A percentile compares a stretch with the other conserved stretches of the same genome.
Evolutionary conservation across 2,329 filamentous ascomycete genomes (phyloP).

Genomic region (Calycina herbarum): DNA sequence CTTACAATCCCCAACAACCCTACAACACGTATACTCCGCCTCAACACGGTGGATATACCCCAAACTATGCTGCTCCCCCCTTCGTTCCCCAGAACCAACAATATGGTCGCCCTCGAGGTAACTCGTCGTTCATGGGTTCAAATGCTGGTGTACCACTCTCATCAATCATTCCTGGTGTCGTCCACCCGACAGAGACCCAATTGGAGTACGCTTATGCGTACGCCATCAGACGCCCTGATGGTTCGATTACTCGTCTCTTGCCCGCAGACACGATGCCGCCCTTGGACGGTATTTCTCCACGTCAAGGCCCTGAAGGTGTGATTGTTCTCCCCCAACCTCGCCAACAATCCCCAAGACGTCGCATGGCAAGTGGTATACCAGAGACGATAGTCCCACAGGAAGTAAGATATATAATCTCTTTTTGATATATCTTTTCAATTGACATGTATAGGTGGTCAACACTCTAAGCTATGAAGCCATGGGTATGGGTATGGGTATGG

Average conservation of each 20-base stretch:
- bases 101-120: neutral
- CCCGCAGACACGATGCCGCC: slow-evolving; percentile 51
- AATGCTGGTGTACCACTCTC: slow-evolving; percentile 23
- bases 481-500: neutral
- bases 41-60: slow-evolving; percentile 10
- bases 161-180: slow-evolving; percentile 27
- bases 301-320: slow-evolving; percentile 33
- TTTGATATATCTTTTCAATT: neutral
- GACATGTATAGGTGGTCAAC: slow-evolving; percentile 20
- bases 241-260: slow-evolving; percentile 54
- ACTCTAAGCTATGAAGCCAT: slow-evolving; percentile 9
- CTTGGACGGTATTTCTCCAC: slow-evolving; percentile 44
- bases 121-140: neutral
- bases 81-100: neutral
- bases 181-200: slow-evolving; percentile 27
- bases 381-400: slow-evolving; percentile 24
- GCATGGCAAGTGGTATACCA: slow-evolving; percentile 1
- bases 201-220: slow-evolving; percentile 45
- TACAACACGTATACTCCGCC: neutral
- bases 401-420: slow-evolving; percentile 19
- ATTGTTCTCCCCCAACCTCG: slow-evolving; percentile 34
- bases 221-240: slow-evolving; percentile 54
- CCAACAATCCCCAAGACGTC: slow-evolving; percentile 21
- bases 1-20: neutral
- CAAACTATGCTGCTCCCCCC: slow-evolving; percentile 26